Conservation (phyloP, 1,284 basidiomycete genomes). For the Ustilago nuda region DNA sequence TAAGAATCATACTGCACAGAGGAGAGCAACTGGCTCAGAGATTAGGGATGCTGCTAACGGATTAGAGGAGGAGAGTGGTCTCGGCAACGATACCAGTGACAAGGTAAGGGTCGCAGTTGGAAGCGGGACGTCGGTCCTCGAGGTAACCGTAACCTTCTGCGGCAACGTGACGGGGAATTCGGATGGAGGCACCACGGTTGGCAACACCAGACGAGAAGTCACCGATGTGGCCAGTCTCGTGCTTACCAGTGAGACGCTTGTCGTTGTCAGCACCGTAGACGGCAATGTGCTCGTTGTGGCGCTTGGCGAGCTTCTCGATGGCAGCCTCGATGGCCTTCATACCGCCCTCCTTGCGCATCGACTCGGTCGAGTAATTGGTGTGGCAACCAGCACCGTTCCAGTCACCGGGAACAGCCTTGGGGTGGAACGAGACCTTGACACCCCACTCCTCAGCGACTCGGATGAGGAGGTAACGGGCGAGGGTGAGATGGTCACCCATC, state of each 20-base stretch:
- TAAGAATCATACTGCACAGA: slow-evolving; percentile 1
- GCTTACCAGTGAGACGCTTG: slow-evolving; percentile 67
- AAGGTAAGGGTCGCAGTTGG: slow-evolving; percentile 85
- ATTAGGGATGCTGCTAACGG: background rate
- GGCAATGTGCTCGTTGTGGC: slow-evolving; percentile 70
- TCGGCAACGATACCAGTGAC: slow-evolving; percentile 82
- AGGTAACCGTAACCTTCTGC: slow-evolving; percentile 94
- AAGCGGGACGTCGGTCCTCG: slow-evolving; percentile 74
- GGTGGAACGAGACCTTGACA: slow-evolving; percentile 95
- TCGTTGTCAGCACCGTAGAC: slow-evolving; percentile 70
- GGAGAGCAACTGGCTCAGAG: slow-evolving; percentile 1
- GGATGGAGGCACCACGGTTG: slow-evolving; percentile 83
- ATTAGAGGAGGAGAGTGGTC: slow-evolving; percentile 75
- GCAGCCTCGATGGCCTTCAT: slow-evolving; percentile 93
- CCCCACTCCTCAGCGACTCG: slow-evolving; percentile 91
- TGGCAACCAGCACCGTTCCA: slow-evolving; percentile 98
- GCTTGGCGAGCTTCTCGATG: slow-evolving; percentile 75
- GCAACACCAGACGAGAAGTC: slow-evolving; percentile 94
- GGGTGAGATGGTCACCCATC: slow-evolving; percentile 84
- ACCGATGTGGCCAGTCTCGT: slow-evolving; percentile 94
- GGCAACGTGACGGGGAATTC: slow-evolving; percentile 89
- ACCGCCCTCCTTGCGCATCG: slow-evolving; percentile 72
- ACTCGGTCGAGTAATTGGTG: slow-evolving; percentile 70
- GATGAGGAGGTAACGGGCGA: slow-evolving; percentile 67
- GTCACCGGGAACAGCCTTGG: slow-evolving; percentile 95